Conservation (phyloP, 495 filamentous ascomycete genomes). For the Alectoria sarmentosa region DNA sequence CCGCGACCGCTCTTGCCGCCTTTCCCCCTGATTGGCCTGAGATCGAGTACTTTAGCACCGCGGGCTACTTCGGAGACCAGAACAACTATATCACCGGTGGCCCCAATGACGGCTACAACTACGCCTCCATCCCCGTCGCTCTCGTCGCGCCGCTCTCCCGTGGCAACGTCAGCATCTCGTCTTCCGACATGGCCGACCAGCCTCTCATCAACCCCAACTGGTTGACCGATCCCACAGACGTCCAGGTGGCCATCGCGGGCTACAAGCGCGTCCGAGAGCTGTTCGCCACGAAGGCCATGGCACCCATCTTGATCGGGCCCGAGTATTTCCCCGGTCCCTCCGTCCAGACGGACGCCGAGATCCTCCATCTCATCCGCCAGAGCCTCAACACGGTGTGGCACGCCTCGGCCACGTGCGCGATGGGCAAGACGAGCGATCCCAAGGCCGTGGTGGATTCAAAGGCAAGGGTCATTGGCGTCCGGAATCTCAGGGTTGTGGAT, state of each 20-base stretch:
- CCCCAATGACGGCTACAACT: constrained; percentile 36
- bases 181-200: constrained; percentile 33
- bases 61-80: constrained; percentile 26
- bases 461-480: constrained; percentile 35
- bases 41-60: constrained; percentile 35
- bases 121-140: constrained; percentile 34
- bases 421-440: constrained; percentile 35
- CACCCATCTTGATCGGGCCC: constrained; percentile 34
- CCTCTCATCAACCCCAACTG: constrained; percentile 53
- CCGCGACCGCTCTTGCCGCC: constrained; percentile 24
- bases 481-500: constrained; percentile 42
- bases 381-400: constrained; percentile 46
- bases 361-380: constrained; percentile 39
- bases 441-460: constrained; percentile 39
- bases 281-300: constrained; percentile 37
- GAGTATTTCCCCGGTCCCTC: constrained; percentile 46
- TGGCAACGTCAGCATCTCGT: constrained; percentile 48
- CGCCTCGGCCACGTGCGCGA: constrained; percentile 39
- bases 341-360: constrained; percentile 45
- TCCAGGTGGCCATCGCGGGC: constrained; percentile 45
- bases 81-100: constrained; percentile 28
- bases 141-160: constrained; percentile 42
- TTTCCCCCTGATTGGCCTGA: constrained; percentile 54
- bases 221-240: constrained; percentile 46
- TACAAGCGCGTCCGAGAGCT: constrained; percentile 43